These are phyloP conservation scores for Candida dajiaensis DNA, from an alignment of 805 yeast genomes.

Conservation along the genomic window DNA sequence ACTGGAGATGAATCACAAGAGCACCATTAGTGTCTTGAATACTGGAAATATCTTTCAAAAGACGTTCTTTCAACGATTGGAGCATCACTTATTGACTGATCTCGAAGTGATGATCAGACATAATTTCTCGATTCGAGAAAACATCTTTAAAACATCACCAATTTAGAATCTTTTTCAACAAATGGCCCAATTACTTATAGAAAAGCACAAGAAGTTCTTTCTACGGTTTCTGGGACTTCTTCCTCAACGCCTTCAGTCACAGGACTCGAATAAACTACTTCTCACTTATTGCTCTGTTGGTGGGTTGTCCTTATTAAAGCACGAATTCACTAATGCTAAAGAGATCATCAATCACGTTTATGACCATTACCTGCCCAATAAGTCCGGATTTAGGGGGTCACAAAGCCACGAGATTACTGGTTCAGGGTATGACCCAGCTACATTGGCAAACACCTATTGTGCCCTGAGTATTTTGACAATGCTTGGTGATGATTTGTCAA, in stretches of 20 bases:
- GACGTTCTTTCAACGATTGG: background rate
- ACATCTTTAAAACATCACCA: background rate
- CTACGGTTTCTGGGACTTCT: conserved; percentile 45
- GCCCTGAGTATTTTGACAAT: conserved; percentile 53
- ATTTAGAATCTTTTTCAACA: background rate
- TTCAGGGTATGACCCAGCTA: conserved; percentile 49
- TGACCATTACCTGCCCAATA: conserved; percentile 34
- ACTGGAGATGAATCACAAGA: background rate
- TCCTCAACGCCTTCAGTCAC: conserved; percentile 50
- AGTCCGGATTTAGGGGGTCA: conserved; percentile 56
- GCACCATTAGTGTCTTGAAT: background rate
- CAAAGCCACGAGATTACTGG: conserved; percentile 33
- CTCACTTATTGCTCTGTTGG: conserved; percentile 64
- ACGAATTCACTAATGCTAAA: conserved; percentile 25
- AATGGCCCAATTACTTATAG: background rate
- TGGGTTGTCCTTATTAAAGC: conserved; percentile 34
- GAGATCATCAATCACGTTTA: conserved; percentile 39
- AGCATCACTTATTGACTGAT: background rate
- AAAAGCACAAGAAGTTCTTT: conserved; percentile 37
- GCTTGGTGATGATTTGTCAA: conserved; percentile 36
- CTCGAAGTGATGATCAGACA: background rate
- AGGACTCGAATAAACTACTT: conserved; percentile 66
- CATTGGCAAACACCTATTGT: conserved; percentile 71
- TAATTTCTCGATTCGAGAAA: no score
- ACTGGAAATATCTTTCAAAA: background rate